A percentile compares a stretch with the other conserved stretches of the same genome.
These are phyloP conservation scores for Curvularia spicifera DNA, from an alignment of 2,329 filamentous ascomycete species.

Conservation along the genomic window DNA sequence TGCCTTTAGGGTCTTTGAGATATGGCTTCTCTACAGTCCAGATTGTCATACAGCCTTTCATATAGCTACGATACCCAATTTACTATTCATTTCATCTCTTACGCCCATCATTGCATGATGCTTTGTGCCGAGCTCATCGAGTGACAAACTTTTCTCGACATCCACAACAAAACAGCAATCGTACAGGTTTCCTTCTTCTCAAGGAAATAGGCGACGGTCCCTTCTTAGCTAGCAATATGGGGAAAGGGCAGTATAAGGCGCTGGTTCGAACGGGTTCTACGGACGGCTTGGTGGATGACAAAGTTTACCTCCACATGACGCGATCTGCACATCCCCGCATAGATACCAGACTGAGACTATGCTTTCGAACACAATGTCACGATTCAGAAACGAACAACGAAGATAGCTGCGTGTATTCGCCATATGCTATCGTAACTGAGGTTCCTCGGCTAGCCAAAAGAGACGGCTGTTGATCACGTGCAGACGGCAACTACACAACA, in stretches of 20 bases:
- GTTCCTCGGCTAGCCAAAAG: background rate
- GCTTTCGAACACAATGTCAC: slow-evolving; percentile 47
- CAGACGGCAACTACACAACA: background rate
- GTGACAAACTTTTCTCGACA: slow-evolving; percentile 9
- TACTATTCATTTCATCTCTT: background rate
- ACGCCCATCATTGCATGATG: background rate
- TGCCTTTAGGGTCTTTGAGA: background rate
- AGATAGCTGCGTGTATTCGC: slow-evolving; percentile 47
- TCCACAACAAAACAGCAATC: slow-evolving; percentile 32
- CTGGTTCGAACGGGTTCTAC: no score
- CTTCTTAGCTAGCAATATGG: no score
- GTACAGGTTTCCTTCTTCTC: slow-evolving; percentile 15
- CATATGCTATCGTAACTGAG: slow-evolving; percentile 48
- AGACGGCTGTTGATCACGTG: background rate
- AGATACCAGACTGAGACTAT: slow-evolving; percentile 44
- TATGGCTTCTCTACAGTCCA: slow-evolving; percentile 3
- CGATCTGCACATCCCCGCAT: slow-evolving; percentile 41
- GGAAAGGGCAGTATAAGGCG: slow-evolving; percentile 47
- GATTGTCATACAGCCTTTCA: slow-evolving; percentile 1
- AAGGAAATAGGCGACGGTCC: no score
- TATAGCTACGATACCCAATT: background rate
- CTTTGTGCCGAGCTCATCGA: slow-evolving; percentile 14
- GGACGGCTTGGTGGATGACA: no score
- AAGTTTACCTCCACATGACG: slow-evolving; percentile 62
- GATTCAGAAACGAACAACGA: slow-evolving; percentile 45